These are phyloP conservation scores for Euphorbia pulcherrima DNA, from an alignment of 345 rosid genomes.

Conservation along the genomic window DNA sequence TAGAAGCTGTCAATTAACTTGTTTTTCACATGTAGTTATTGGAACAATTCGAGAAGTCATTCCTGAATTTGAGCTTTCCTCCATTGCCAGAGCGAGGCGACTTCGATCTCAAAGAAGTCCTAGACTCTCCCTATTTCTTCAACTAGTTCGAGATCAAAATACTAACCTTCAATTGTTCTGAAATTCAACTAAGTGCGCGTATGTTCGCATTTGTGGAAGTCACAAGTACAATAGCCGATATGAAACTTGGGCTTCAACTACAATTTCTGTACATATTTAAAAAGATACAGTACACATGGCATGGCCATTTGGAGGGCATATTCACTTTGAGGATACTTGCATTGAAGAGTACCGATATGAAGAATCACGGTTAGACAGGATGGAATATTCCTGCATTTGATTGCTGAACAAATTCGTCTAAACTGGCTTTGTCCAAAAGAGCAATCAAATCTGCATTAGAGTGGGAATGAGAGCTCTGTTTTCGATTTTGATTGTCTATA, in stretches of 20 bases:
- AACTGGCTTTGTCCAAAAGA: not conserved
- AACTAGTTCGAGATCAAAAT: constrained; percentile 44
- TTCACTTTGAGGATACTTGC: not conserved
- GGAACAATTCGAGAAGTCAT: constrained; percentile 73
- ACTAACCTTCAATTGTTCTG: not conserved
- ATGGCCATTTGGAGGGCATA: not conserved
- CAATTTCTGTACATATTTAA: constrained; percentile 4
- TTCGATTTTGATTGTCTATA: not conserved
- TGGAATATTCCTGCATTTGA: not conserved
- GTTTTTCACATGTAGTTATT: constrained; percentile 50
- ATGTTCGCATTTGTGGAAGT: not conserved
- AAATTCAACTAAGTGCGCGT: not conserved
- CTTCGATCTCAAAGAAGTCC: constrained; percentile 79
- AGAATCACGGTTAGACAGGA: not conserved
- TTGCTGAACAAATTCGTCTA: not conserved
- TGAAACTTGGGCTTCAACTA: not conserved
- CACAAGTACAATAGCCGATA: not conserved
- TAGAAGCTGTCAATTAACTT: not conserved
- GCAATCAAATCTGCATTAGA: not conserved
- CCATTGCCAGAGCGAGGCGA: constrained; percentile 88
- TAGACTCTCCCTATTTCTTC: constrained; percentile 85
- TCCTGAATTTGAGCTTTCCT: constrained; percentile 70
- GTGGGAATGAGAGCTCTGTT: not conserved
- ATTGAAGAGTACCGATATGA: not conserved
- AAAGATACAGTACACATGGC: not conserved